These are phyloP conservation scores for Solanum chilense DNA, from an alignment of 257 asterid genomes.

Conservation along the genomic window DNA sequence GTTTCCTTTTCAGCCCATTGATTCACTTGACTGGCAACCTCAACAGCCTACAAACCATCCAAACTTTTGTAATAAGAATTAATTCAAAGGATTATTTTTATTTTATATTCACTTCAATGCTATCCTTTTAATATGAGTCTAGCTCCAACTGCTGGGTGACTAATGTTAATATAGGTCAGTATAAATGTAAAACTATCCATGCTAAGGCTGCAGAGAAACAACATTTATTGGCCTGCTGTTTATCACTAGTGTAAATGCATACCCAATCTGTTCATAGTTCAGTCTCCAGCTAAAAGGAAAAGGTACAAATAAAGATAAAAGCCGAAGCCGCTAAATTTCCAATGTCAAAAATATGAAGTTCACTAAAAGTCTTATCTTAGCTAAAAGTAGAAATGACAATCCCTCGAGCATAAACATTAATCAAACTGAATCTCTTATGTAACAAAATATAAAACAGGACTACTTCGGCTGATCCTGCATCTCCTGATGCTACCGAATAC, in stretches of 20 bases:
- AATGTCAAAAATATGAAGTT: neutral
- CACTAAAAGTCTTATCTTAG: neutral
- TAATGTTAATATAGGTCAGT: neutral
- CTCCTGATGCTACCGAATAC: neutral
- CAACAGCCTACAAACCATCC: slow-evolving; percentile 8
- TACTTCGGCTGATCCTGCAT: neutral
- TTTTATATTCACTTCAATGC: neutral
- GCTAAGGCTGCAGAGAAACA: neutral
- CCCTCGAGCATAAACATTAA: neutral
- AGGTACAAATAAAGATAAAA: neutral
- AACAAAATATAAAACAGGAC: neutral
- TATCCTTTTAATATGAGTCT: neutral
- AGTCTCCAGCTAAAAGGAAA: neutral
- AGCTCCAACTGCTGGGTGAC: neutral
- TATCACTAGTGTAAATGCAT: neutral
- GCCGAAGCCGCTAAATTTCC: neutral
- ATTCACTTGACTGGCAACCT: slow-evolving; percentile 22
- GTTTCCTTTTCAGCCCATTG: slow-evolving; percentile 28
- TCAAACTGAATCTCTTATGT: neutral
- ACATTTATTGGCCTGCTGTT: neutral
- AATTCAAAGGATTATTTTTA: neutral
- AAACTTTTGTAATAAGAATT: neutral
- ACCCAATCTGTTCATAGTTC: neutral
- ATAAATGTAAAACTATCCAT: neutral
- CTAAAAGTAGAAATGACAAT: neutral